Percentiles rank a stretch among this genome's conserved stretches.
Conservation (phyloP, 306 rosid genomes). For the Boehmeria nivea region DNA sequence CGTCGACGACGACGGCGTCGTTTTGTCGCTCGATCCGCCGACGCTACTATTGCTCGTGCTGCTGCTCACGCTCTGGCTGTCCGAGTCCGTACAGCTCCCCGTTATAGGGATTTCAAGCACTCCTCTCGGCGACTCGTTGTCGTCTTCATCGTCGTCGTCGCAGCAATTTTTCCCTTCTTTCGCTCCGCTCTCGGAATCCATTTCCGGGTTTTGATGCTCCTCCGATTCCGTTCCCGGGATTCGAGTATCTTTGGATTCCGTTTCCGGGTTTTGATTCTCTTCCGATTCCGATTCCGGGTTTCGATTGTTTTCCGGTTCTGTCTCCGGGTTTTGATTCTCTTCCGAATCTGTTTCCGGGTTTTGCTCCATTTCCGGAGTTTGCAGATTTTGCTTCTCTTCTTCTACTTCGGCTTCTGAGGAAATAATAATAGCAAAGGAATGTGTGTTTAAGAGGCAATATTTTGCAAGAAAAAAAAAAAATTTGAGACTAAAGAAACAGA, state of each 20-base stretch:
- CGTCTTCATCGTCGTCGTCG: conserved; percentile 39
- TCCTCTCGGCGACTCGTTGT: conserved; percentile 63
- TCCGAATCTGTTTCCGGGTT: background rate
- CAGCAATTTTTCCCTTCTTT: conserved; percentile 13
- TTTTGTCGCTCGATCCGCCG: conserved; percentile 5
- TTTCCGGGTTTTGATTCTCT: background rate
- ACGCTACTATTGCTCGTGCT: no score
- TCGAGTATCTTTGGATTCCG: background rate
- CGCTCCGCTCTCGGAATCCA: background rate
- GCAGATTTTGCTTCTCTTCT: background rate
- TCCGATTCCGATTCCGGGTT: background rate
- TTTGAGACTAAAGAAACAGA: background rate
- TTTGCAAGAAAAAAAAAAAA: background rate
- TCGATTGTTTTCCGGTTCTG: background rate
- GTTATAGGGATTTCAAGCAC: conserved; percentile 52
- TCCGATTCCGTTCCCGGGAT: background rate
- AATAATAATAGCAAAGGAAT: background rate
- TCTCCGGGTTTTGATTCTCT: background rate
- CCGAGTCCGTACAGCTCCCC: conserved; percentile 48
- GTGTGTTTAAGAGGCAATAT: background rate
- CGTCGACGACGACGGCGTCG: background rate
- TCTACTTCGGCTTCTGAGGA: background rate
- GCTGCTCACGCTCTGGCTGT: conserved; percentile 34
- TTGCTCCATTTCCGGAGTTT: background rate
- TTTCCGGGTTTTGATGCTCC: background rate